phyloP scores from a whole-genome alignment of 169 alveolate genomes.

The Blepharisma undulans region DNA sequence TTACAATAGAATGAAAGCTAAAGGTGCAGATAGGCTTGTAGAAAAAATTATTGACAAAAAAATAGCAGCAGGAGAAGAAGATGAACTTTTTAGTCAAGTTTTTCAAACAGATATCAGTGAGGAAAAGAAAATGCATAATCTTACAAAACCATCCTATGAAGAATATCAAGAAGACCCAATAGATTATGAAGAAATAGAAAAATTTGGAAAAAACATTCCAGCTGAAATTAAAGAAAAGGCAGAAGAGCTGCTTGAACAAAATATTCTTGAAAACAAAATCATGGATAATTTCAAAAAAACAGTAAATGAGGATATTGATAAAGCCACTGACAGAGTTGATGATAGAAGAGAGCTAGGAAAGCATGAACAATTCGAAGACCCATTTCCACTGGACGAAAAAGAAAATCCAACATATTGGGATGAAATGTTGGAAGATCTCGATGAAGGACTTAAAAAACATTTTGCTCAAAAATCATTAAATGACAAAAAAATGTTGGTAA shows the following conservation, averaged over 20 bases:
- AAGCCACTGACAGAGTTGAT: not conserved
- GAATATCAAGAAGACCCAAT: not conserved
- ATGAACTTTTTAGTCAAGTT: not conserved
- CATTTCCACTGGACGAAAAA: not conserved
- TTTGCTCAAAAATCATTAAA: not conserved
- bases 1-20: not conserved
- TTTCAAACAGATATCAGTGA: not conserved
- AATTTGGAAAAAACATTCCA: not conserved
- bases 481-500: not conserved
- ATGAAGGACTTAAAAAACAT: not conserved
- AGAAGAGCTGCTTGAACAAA: not conserved
- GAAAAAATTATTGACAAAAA: not conserved
- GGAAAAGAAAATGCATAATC: not conserved
- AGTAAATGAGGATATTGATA: not conserved
- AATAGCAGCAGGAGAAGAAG: not conserved
- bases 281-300: not conserved
- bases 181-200: not conserved
- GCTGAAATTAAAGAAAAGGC: not conserved
- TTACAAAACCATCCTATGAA: not conserved
- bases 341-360: not conserved
- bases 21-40: constrained; percentile 11
- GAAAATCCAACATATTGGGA: not conserved
- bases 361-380: not conserved
- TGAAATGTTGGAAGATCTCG: not conserved
- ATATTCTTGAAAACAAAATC: not conserved